phyloP scores from a whole-genome alignment of 306 rosid species.

The Canavalia gladiata region DNA sequence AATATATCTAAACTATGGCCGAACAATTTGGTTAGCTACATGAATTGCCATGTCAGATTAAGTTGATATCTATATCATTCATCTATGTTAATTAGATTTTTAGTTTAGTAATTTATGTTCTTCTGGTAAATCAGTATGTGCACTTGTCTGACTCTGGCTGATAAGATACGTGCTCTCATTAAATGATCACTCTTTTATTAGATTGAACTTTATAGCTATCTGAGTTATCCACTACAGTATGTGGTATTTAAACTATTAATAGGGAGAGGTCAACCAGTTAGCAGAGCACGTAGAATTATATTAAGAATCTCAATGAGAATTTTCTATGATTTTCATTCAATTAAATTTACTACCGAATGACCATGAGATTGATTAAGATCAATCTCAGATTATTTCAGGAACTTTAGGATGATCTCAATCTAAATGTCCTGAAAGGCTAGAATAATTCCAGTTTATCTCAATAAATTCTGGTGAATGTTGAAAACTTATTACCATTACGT shows the following conservation, averaged over 20 bases:
- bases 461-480: background rate
- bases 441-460: background rate
- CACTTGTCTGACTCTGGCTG: constrained; percentile 8
- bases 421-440: background rate
- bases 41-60: constrained; percentile 3
- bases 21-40: background rate
- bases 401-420: background rate
- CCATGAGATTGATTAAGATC: background rate
- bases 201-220: background rate
- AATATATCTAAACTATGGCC: background rate
- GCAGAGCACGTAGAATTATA: background rate
- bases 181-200: background rate
- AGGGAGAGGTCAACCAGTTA: background rate
- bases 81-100: background rate
- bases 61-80: background rate
- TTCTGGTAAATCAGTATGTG: constrained; percentile 9
- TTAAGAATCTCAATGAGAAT: background rate
- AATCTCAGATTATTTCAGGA: constrained; percentile 10
- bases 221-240: constrained; percentile 2
- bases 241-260: constrained; percentile 3
- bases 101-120: constrained; percentile 4
- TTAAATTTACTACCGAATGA: background rate
- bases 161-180: background rate
- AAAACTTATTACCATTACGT: too few relatives aligned
- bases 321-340: background rate